Conservation (phyloP, 257 asterid genomes). For the Catharanthus roseus region DNA sequence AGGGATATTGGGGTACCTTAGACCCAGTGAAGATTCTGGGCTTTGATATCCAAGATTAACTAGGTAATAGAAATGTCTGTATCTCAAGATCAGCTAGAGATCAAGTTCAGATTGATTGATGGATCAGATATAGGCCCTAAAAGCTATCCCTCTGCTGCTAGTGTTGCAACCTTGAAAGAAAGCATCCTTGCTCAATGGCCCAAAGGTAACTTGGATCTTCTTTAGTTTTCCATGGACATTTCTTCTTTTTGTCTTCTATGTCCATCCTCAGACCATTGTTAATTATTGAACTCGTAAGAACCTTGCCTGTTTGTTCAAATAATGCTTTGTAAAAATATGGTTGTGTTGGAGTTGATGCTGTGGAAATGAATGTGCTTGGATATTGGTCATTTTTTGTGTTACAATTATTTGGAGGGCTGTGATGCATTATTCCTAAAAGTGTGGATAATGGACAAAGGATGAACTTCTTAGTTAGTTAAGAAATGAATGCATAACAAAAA, state of each 20-base stretch:
- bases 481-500: background rate
- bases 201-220: conserved; percentile 52
- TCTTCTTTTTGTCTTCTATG: background rate
- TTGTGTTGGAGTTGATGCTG: background rate
- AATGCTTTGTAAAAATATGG: too few species aligned
- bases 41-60: conserved; percentile 21
- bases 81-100: conserved; percentile 76
- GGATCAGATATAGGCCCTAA: conserved; percentile 88
- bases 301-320: too few species aligned
- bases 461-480: background rate
- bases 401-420: background rate
- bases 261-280: background rate
- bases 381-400: background rate
- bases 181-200: conserved; percentile 88
- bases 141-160: conserved; percentile 59
- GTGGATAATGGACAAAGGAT: background rate
- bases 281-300: background rate
- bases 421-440: background rate
- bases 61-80: conserved; percentile 46
- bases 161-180: conserved; percentile 76
- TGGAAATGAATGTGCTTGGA: background rate
- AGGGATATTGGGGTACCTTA: conserved; percentile 18
- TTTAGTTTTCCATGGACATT: background rate
- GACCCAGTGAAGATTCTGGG: conserved; percentile 31
- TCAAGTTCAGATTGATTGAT: conserved; percentile 83